These are phyloP conservation scores for Phaeosphaeria sp. DNA, from an alignment of 2,329 filamentous ascomycete species.

Conservation along the genomic window DNA sequence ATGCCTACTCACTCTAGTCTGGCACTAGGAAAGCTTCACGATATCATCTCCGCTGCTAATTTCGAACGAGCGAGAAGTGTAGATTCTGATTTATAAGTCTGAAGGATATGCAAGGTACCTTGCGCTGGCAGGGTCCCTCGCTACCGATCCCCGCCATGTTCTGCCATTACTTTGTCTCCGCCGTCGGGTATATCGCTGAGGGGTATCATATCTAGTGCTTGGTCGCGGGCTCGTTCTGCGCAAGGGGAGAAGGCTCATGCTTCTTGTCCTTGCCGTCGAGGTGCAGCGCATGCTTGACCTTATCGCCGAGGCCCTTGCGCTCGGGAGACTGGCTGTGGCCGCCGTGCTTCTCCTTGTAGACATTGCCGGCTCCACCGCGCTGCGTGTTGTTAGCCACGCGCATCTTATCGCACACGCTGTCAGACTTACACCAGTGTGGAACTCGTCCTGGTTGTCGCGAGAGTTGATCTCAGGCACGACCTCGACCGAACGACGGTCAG, in stretches of 20 bases:
- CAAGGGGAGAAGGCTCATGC: constrained; percentile 37
- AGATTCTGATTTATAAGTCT: constrained; percentile 1
- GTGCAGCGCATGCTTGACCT: constrained; percentile 52
- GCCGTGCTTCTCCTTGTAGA: constrained; percentile 56
- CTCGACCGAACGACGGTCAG: constrained; percentile 46
- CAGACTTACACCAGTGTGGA: constrained; percentile 54
- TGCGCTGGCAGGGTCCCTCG: constrained; percentile 14
- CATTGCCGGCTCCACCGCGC: constrained; percentile 56
- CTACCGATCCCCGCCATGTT: constrained; percentile 14
- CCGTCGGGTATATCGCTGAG: constrained; percentile 2
- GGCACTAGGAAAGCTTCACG: constrained; percentile 3
- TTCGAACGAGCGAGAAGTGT: constrained; percentile 8
- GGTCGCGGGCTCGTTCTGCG: constrained; percentile 26
- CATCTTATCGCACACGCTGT: too few species aligned
- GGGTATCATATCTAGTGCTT: constrained; percentile 30
- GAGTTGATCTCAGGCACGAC: constrained; percentile 54
- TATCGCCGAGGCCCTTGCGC: constrained; percentile 50
- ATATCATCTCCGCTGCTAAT: background rate
- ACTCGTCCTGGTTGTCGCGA: constrained; percentile 51
- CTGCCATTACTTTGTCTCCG: constrained; percentile 13
- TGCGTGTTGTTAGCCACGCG: constrained; percentile 24
- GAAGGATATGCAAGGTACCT: constrained; percentile 7
- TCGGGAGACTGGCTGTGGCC: constrained; percentile 51
- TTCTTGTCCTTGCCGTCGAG: constrained; percentile 45
- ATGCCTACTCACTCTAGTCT: constrained; percentile 11